Conservation (phyloP, 2,329 filamentous ascomycete species). For the Sporothrix globosa region DNA sequence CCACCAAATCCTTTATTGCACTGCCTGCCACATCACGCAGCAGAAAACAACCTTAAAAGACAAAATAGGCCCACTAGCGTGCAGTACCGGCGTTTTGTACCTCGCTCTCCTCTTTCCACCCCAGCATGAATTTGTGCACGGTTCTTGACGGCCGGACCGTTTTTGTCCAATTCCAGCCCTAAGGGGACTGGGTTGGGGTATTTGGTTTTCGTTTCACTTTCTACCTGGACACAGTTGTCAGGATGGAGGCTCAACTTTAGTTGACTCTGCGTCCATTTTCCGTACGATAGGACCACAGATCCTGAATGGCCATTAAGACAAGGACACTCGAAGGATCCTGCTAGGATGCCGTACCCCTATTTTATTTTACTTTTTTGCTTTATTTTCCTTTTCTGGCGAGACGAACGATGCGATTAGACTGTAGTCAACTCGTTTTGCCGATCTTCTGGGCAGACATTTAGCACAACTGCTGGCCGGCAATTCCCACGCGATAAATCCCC, state of each 20-base stretch:
- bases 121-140: not conserved
- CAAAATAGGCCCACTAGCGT: not conserved
- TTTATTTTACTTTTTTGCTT: not conserved
- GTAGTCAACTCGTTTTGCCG: not conserved
- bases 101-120: too few relatives aligned
- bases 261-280: not conserved
- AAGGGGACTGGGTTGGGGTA: too few relatives aligned
- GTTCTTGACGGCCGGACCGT: not conserved
- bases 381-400: not conserved
- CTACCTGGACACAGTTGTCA: not conserved
- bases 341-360: conserved; percentile 17
- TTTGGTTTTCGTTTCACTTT: not conserved
- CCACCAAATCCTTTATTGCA: not conserved
- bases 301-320: not conserved
- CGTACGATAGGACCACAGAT: not conserved
- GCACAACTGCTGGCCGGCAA: too few relatives aligned
- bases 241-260: conserved; percentile 10
- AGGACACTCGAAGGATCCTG: not conserved
- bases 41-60: conserved; percentile 18
- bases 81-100: not conserved
- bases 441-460: too few relatives aligned
- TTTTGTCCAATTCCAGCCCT: too few relatives aligned
- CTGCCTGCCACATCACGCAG: not conserved
- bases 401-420: not conserved
- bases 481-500: too few relatives aligned